Percentiles rank a stretch among this genome's conserved stretches.
phyloP scores from a whole-genome alignment of 2,329 filamentous ascomycete genomes.

The Didymella glomerata region DNA sequence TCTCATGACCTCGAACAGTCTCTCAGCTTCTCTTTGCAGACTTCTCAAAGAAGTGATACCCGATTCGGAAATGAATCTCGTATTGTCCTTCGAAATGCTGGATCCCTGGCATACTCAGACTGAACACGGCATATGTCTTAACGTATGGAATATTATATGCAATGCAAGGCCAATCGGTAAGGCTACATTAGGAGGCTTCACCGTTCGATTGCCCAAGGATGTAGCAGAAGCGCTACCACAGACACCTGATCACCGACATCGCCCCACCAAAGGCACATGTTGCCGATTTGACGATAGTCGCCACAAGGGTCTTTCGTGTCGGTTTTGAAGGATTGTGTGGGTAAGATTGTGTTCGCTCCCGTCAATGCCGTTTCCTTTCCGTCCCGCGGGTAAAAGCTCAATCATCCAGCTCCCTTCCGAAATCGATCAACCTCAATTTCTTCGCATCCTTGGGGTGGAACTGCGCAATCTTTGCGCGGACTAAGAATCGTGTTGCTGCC shows the following conservation, averaged over 20 bases:
- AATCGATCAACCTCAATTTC: slow-evolving; percentile 62
- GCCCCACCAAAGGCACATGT: background rate
- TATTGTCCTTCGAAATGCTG: background rate
- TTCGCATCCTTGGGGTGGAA: slow-evolving; percentile 64
- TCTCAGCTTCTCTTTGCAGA: background rate
- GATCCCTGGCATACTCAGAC: background rate
- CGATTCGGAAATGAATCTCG: background rate
- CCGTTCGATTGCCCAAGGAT: background rate
- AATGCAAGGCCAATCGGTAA: background rate
- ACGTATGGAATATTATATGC: background rate
- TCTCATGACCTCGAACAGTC: background rate
- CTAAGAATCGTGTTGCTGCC: slow-evolving; percentile 62
- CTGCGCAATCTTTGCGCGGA: slow-evolving; percentile 64
- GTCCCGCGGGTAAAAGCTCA: slow-evolving; percentile 25
- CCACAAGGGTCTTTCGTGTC: background rate
- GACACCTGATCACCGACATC: background rate
- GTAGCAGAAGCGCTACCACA: slow-evolving; percentile 4
- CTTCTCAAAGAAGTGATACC: background rate
- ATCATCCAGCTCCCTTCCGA: slow-evolving; percentile 55
- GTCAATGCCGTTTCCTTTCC: background rate
- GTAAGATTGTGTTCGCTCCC: background rate
- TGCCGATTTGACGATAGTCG: background rate
- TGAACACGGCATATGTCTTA: background rate
- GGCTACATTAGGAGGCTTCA: background rate
- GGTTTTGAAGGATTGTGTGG: background rate